Evolutionary conservation across 2,329 filamentous ascomycete species (phyloP).

Genomic region (Curvularia eragrostidis): DNA sequence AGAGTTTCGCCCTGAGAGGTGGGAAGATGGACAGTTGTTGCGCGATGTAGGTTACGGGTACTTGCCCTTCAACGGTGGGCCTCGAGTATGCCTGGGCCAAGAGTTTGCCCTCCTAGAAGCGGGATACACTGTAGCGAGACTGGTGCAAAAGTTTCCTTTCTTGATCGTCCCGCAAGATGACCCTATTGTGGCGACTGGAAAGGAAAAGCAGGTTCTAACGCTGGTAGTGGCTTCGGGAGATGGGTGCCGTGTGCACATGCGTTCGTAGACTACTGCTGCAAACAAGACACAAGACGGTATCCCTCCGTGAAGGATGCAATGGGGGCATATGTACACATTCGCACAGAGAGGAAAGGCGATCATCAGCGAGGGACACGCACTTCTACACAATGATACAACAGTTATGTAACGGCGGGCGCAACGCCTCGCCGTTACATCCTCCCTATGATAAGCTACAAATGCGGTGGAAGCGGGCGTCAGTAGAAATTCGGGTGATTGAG

Average conservation of each 20-base stretch:
- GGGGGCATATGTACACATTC: too few relatives aligned
- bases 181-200: conserved; percentile 3
- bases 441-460: too few relatives aligned
- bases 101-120: conserved; percentile 41
- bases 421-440: too few relatives aligned
- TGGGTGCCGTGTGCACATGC: conserved; percentile 13
- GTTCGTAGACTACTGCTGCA: background rate
- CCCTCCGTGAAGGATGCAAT: background rate
- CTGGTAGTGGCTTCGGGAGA: conserved; percentile 24
- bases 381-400: too few relatives aligned
- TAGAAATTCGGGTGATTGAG: too few relatives aligned
- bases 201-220: conserved; percentile 23
- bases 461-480: too few relatives aligned
- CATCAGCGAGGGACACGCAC: too few relatives aligned
- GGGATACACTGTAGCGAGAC: conserved; percentile 32
- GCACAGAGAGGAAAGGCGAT: too few relatives aligned
- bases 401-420: too few relatives aligned
- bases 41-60: conserved; percentile 31
- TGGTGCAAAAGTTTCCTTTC: conserved; percentile 33
- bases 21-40: conserved; percentile 32
- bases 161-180: conserved; percentile 10
- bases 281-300: background rate
- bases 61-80: conserved; percentile 42
- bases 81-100: conserved; percentile 40
- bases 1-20: conserved; percentile 46